phyloP scores from a whole-genome alignment of 352 stramenopile genomes.

The Phytophthora niederhauseri region DNA sequence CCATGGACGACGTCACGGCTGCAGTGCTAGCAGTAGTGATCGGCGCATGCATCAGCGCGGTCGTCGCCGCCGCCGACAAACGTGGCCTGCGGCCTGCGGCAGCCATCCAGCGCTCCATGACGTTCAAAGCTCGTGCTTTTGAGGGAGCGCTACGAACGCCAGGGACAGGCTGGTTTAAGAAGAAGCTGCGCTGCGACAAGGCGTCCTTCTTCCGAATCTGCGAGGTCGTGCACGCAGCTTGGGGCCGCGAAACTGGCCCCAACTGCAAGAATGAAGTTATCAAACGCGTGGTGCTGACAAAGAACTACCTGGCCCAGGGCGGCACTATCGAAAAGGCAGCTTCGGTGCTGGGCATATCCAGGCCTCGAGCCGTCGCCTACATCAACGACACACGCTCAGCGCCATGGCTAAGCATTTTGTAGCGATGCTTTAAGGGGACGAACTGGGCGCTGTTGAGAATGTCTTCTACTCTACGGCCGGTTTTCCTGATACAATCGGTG shows the following conservation, averaged over 20 bases:
- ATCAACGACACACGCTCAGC: conserved; percentile 26
- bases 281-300: background rate
- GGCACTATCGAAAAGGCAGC: background rate
- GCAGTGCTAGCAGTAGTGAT: background rate
- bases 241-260: background rate
- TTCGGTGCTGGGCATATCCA: conserved; percentile 20
- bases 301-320: background rate
- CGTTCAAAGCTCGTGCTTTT: background rate
- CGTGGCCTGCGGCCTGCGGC: background rate
- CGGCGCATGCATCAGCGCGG: background rate
- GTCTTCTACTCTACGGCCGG: conserved; percentile 8
- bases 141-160: background rate
- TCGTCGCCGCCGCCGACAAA: background rate
- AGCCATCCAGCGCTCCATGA: background rate
- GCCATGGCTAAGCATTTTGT: background rate
- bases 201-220: conserved; percentile 17
- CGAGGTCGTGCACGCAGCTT: conserved; percentile 3
- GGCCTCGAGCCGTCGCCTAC: conserved; percentile 15
- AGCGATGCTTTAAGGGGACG: background rate
- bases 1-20: background rate
- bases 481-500: conserved; percentile 18
- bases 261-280: background rate
- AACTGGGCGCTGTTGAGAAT: background rate
- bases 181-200: conserved; percentile 23
- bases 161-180: conserved; percentile 3